These are phyloP conservation scores for Teratosphaeria nubilosa DNA, from an alignment of 2,329 filamentous ascomycete species.

Conservation along the genomic window DNA sequence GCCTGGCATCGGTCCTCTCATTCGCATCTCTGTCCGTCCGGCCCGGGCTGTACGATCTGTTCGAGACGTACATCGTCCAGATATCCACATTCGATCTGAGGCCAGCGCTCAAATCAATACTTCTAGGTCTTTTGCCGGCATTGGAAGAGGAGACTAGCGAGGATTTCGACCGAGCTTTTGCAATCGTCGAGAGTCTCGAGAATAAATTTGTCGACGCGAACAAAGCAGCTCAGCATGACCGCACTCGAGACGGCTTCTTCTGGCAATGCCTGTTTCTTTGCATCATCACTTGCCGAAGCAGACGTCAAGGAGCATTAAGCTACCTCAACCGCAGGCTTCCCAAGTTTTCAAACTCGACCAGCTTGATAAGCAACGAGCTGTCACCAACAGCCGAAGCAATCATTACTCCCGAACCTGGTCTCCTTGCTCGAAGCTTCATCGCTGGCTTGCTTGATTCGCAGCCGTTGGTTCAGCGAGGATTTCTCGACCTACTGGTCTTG, in stretches of 20 bases:
- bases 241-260: slow-evolving; percentile 64
- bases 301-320: slow-evolving; percentile 76
- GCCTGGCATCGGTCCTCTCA: slow-evolving; percentile 76
- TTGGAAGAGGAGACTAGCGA: slow-evolving; percentile 94
- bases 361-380: slow-evolving; percentile 19
- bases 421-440: slow-evolving; percentile 83
- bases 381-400: slow-evolving; percentile 53
- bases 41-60: slow-evolving; percentile 70
- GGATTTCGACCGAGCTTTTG: slow-evolving; percentile 83
- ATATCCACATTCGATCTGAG: slow-evolving; percentile 63
- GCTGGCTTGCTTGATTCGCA: slow-evolving; percentile 82
- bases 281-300: slow-evolving; percentile 76
- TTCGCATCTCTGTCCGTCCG: slow-evolving; percentile 91
- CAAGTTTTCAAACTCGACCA: slow-evolving; percentile 43
- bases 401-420: slow-evolving; percentile 78
- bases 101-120: slow-evolving; percentile 80
- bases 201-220: slow-evolving; percentile 48
- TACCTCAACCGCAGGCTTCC: slow-evolving; percentile 76
- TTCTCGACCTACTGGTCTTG: slow-evolving; percentile 82
- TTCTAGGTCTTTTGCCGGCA: slow-evolving; percentile 80
- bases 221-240: slow-evolving; percentile 20
- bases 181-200: slow-evolving; percentile 69
- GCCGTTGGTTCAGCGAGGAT: slow-evolving; percentile 84
- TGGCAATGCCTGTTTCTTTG: slow-evolving; percentile 98
- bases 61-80: slow-evolving; percentile 69